Percentiles rank a stretch among this genome's conserved stretches.
phyloP scores from a whole-genome alignment of 164 flowering plant species.

The Macadamia integrifolia region DNA sequence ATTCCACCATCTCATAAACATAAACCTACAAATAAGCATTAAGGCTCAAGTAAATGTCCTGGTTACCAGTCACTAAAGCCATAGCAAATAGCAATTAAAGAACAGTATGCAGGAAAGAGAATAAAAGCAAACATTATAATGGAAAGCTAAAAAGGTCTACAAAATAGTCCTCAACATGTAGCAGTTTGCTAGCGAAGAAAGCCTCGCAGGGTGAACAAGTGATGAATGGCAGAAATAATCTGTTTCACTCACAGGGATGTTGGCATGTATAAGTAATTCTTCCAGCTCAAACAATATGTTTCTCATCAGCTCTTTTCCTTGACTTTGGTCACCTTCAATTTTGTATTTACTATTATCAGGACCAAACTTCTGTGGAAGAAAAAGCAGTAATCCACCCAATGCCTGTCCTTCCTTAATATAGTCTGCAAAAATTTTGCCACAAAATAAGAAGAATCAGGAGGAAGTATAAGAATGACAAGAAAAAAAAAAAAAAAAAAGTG shows the following conservation, averaged over 20 bases:
- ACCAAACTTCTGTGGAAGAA: slow-evolving; percentile 58
- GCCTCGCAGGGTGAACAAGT: neutral
- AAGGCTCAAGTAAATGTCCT: neutral
- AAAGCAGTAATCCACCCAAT: slow-evolving; percentile 74
- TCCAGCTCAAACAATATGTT: slow-evolving; percentile 51
- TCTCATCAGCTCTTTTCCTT: slow-evolving; percentile 25
- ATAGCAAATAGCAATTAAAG: neutral
- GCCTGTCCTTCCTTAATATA: slow-evolving; percentile 46
- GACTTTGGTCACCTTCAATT: slow-evolving; percentile 18
- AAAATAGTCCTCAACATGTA: neutral
- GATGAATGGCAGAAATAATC: neutral
- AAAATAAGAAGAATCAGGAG: neutral
- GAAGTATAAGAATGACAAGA: neutral
- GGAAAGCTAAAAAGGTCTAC: neutral
- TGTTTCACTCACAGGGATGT: slow-evolving; percentile 65
- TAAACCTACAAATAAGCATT: neutral
- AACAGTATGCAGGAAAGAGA: neutral
- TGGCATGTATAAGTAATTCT: slow-evolving; percentile 59
- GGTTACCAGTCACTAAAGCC: too few relatives aligned
- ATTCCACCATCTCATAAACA: neutral
- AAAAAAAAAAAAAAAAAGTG: too few relatives aligned
- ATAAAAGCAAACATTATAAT: neutral
- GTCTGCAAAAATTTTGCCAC: slow-evolving; percentile 34
- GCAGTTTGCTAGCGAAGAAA: too few relatives aligned
- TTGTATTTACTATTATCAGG: slow-evolving; percentile 26